Percentiles rank a stretch among this genome's conserved stretches.
Conservation (phyloP, 257 asterid species). For the Nicotiana otophora region DNA sequence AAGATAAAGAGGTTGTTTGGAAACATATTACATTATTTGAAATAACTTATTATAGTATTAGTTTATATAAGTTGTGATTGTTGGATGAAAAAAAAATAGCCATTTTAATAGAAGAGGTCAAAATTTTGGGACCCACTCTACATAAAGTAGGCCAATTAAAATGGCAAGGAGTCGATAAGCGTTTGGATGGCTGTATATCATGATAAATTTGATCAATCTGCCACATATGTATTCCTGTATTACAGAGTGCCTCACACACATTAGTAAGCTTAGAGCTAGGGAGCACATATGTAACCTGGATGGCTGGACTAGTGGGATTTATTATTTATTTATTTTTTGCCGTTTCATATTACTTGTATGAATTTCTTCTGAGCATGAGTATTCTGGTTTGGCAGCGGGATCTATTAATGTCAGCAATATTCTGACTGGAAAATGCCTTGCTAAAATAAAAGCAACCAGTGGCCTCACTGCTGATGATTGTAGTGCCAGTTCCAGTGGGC, state of each 20-base stretch:
- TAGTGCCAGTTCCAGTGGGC: constrained; percentile 37
- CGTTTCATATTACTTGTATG: background rate
- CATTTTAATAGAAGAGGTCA: background rate
- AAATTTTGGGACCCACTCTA: background rate
- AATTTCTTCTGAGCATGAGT: background rate
- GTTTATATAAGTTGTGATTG: background rate
- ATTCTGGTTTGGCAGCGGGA: constrained; percentile 57
- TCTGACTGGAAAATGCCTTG: constrained; percentile 91
- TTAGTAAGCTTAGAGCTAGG: background rate
- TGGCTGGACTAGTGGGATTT: background rate
- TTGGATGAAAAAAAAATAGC: background rate
- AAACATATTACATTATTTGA: background rate
- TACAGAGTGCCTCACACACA: background rate
- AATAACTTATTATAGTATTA: background rate
- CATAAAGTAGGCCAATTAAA: background rate
- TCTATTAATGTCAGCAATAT: constrained; percentile 93
- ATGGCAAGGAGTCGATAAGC: background rate
- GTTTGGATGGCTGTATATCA: background rate
- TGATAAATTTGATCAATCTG: background rate
- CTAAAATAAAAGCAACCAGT: constrained; percentile 75
- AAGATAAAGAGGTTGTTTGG: background rate
- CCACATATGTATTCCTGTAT: background rate
- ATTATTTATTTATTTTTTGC: background rate
- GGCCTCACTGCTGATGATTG: constrained; percentile 47
- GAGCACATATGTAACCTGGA: background rate